These are phyloP conservation scores for Sordaria brevicollis DNA, from an alignment of 495 filamentous ascomycete species.

Conservation along the genomic window DNA sequence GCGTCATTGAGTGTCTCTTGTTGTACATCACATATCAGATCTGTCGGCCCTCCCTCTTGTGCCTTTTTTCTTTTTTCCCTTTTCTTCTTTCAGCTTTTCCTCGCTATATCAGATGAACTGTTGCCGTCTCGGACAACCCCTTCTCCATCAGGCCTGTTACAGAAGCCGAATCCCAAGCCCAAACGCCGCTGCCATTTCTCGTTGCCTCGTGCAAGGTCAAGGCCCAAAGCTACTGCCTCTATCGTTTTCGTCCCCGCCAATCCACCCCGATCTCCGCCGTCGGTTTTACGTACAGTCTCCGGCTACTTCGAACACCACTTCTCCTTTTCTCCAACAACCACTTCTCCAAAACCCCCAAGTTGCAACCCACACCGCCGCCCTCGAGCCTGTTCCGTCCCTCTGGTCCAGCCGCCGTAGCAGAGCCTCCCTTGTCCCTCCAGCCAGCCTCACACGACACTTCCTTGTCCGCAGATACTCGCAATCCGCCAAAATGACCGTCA, in stretches of 20 bases:
- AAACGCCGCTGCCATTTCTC: background rate
- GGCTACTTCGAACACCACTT: background rate
- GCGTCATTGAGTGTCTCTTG: background rate
- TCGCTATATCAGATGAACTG: background rate
- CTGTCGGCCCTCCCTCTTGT: background rate
- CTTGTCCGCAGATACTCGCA: constrained; percentile 5
- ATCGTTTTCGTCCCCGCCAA: background rate
- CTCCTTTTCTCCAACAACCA: background rate
- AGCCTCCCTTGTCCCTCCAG: background rate
- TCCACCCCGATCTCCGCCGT: background rate
- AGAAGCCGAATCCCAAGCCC: background rate
- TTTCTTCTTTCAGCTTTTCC: background rate
- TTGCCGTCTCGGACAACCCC: background rate
- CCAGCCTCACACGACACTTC: background rate
- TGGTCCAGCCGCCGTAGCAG: background rate
- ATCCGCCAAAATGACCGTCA: constrained; percentile 22
- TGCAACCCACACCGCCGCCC: background rate
- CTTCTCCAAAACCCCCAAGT: background rate
- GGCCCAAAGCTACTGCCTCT: background rate
- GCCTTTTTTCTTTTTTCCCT: background rate
- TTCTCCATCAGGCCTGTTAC: background rate
- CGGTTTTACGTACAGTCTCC: background rate
- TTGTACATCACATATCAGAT: background rate
- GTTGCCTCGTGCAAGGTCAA: background rate
- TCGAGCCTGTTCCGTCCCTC: background rate